Evolutionary conservation across 768 basidiomycete genomes (phyloP), one percentile per base, ranked within the genome.

Genomic region (Auricularia sp.): DNA sequence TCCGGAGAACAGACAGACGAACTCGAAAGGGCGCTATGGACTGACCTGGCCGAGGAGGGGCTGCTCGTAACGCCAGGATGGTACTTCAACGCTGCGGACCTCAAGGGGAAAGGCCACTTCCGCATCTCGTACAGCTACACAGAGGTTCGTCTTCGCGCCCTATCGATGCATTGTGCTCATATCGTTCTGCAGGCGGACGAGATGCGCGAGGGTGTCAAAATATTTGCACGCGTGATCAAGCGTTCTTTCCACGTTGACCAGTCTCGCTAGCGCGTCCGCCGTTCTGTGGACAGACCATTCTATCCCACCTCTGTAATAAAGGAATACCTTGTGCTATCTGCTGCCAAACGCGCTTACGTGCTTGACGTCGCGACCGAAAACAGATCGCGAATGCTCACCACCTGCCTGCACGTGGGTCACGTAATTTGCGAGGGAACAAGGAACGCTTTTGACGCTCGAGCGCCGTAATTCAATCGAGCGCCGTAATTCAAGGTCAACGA

Each of bases 41-140:
- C 71, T 14, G 78, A 80, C 37, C 73, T 91, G 10, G 85, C 84
- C 3, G 82, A 88, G 54, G 79, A 80, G 21, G 83, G 84, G 14
- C 79, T 92, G 37, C 77, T 92, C 45, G 75, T 89, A 63, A 82
- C 78, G 0, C 88, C 90, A 54, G 89, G 89, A 68, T 77, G 72
- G 68, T 73, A 77, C 66, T 81, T 81, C 66, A 70, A 72, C 54
- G 72, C 69, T 10, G 56, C 56, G 10, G 7, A 59, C 11, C 56
- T 59, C 21, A 29, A 59, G 34, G 56, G 56, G 8, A 59, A 59
- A 29, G 56, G 56, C 29, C 56, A 59, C 24, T 59, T 59, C 34
- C 24, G 56, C 11, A 59, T 59, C 24, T 4, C 24, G 11, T 59
- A 33, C 18, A 59, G 56, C 34, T 59, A 33, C 4, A 14, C 54